Conservation (phyloP, 108 stramenopile species). For the Stephanodiscus triporus region DNA sequence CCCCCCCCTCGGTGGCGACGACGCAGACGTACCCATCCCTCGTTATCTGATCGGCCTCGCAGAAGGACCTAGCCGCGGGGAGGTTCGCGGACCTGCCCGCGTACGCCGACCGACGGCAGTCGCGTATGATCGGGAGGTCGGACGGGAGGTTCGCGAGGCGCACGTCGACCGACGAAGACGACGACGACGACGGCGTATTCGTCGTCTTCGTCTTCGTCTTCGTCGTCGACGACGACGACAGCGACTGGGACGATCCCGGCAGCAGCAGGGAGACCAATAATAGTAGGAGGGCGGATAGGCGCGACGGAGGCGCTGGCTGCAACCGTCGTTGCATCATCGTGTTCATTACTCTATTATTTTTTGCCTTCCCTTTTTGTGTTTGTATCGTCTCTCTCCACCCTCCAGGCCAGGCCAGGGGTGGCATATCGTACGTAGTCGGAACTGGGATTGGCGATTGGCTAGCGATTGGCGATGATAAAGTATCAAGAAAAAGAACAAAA, state of each 20-base stretch:
- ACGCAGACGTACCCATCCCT: constrained; percentile 33
- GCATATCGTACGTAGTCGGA: too few relatives aligned
- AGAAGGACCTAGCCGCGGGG: constrained; percentile 44
- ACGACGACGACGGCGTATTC: constrained; percentile 6
- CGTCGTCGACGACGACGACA: background rate
- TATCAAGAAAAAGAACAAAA: too few relatives aligned
- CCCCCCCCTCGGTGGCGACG: constrained; percentile 11
- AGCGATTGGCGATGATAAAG: too few relatives aligned
- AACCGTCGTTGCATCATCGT: too few relatives aligned
- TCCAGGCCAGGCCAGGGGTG: too few relatives aligned
- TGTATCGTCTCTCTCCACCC: too few relatives aligned
- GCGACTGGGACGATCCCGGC: background rate
- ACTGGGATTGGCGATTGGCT: too few relatives aligned
- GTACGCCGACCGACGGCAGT: constrained; percentile 39
- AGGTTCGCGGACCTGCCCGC: constrained; percentile 13
- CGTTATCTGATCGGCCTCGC: constrained; percentile 48
- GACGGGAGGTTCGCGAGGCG: constrained; percentile 14
- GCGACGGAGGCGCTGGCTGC: too few relatives aligned
- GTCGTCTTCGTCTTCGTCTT: too few relatives aligned
- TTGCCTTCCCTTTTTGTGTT: too few relatives aligned
- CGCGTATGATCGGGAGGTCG: constrained; percentile 36
- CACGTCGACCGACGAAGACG: background rate
- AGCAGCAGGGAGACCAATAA: background rate
- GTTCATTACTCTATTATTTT: too few relatives aligned
- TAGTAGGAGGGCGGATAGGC: background rate